Percentiles rank a stretch among this genome's conserved stretches.
Evolutionary conservation across 306 rosid species (phyloP).

Genomic region (Quercus agrifolia): DNA sequence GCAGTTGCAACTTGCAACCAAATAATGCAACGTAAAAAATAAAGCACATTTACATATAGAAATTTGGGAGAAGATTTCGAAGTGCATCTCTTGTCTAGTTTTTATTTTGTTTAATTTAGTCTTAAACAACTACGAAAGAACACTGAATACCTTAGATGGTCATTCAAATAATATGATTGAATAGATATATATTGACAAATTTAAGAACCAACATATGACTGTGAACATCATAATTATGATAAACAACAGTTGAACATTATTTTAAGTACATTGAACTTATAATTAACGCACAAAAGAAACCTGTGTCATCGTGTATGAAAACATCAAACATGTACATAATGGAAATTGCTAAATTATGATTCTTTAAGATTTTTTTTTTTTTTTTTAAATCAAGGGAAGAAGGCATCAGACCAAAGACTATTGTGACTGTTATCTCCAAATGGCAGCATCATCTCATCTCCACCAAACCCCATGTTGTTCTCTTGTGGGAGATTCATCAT

Average conservation of each 20-base stretch:
- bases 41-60: no score
- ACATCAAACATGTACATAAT: no score
- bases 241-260: background rate
- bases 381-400: constrained; percentile 2
- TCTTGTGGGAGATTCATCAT: constrained; percentile 3
- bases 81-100: no score
- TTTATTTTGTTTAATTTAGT: no score
- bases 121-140: background rate
- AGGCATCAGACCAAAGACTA: constrained; percentile 18
- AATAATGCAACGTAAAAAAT: no score
- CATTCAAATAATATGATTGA: background rate
- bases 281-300: no score
- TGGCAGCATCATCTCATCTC: constrained; percentile 19
- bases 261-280: no score
- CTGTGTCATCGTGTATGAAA: no score
- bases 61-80: no score
- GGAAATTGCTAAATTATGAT: background rate
- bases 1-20: no score
- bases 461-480: constrained; percentile 11
- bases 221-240: background rate
- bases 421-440: constrained; percentile 3
- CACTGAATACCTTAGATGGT: background rate
- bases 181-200: background rate
- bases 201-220: background rate
- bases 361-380: background rate